A percentile compares a stretch with the other conserved stretches of the same genome.
Evolutionary conservation across 2,329 filamentous ascomycete species (phyloP).

Genomic region (Hypomyces rosellus): DNA sequence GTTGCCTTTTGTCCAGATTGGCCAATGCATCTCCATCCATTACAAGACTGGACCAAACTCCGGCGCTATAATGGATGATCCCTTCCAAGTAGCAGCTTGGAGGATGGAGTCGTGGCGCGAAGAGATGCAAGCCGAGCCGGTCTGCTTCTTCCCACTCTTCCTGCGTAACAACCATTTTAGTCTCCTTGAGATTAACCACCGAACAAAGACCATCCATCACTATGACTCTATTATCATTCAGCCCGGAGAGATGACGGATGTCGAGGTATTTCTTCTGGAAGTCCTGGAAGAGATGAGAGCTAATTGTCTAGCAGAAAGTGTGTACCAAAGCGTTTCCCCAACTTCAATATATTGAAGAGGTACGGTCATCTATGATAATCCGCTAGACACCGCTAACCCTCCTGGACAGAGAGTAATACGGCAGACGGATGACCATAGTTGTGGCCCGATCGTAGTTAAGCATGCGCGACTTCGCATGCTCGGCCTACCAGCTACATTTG

Average conservation of each 20-base stretch:
- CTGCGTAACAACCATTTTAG: conserved; percentile 7
- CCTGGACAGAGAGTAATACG: not conserved
- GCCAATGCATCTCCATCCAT: no score
- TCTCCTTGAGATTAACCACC: conserved; percentile 8
- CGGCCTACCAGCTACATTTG: not conserved
- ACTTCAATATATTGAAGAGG: conserved; percentile 2
- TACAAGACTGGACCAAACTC: no score
- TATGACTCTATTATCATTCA: conserved; percentile 4
- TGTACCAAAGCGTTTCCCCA: conserved; percentile 2
- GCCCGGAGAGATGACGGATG: not conserved
- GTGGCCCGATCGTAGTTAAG: conserved; percentile 5
- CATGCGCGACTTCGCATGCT: conserved; percentile 3
- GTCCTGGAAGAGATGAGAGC: not conserved
- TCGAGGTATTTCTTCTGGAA: not conserved
- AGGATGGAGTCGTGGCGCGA: conserved; percentile 7
- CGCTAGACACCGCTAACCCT: not conserved
- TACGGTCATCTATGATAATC: not conserved
- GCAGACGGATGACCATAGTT: conserved; percentile 5
- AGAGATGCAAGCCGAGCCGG: not conserved
- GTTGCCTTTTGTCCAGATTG: no score
- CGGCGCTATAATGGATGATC: conserved; percentile 1
- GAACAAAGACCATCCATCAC: conserved; percentile 2
- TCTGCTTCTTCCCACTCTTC: conserved; percentile 8
- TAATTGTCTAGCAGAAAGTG: not conserved
- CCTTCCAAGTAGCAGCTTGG: conserved; percentile 6